Evolutionary conservation across 305 asterid species (phyloP).

Genomic region (Fraxinus floribunda): DNA sequence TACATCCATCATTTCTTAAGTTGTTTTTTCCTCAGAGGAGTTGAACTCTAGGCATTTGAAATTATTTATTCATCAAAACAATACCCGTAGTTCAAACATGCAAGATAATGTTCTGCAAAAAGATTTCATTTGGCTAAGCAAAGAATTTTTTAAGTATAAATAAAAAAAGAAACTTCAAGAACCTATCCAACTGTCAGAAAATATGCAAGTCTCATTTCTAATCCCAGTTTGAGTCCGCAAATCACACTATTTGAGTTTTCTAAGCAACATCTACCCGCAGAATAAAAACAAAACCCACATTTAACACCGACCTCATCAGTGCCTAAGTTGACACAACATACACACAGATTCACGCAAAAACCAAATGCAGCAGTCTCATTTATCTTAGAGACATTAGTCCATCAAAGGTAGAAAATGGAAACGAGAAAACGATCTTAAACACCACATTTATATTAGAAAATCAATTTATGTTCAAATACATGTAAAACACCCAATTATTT

Average conservation of each 20-base stretch:
- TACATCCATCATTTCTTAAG: background rate
- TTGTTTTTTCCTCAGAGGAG: background rate
- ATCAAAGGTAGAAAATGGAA: conserved; percentile 10
- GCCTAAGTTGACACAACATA: conserved; percentile 9
- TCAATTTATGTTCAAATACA: background rate
- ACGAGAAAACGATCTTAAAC: background rate
- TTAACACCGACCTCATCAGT: conserved; percentile 11
- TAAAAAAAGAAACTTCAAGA: conserved; percentile 1
- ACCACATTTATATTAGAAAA: background rate
- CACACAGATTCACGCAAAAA: background rate
- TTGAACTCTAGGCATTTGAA: background rate
- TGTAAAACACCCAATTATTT: conserved; percentile 12
- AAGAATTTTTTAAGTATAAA: background rate
- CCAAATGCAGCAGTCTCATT: background rate
- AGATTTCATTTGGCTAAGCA: background rate
- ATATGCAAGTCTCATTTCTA: background rate
- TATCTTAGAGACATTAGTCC: background rate
- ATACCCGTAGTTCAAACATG: background rate
- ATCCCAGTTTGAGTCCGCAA: background rate
- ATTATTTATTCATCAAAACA: background rate
- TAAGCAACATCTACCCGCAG: background rate
- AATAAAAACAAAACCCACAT: conserved; percentile 15
- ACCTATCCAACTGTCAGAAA: background rate
- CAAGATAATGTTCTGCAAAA: background rate
- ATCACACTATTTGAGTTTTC: background rate